Base-by-base conservation (phyloP, 1,284 basidiomycete genomes). In the Abortiporus biennis region DNA sequence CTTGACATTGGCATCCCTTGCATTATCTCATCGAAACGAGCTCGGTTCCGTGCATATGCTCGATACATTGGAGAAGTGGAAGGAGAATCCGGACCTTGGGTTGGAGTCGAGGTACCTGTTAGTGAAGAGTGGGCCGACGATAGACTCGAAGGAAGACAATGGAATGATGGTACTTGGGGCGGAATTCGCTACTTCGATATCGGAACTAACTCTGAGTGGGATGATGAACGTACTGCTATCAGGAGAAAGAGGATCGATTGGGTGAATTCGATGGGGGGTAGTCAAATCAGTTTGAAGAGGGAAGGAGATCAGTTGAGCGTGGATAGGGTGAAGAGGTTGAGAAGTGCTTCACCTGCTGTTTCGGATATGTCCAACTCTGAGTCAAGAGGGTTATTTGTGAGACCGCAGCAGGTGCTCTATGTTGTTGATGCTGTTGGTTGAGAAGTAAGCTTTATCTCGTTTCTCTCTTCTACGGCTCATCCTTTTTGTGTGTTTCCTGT, bases 1-100 rank as follows among this genome's bases (percentile, higher is more conserved):
- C 75, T 96, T 29, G 80, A 88, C 32, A 80, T 94, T 16, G 92
- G 92, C 5, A 94, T 95, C 36, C 90, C 91, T 0, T 95, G 92
- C 64, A 91, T 95, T 56, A 88, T 94, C 43, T 80, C 84, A 0
- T 83, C 83, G 25, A 85, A 85, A 53, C 74, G 85, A 22, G 83
- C 82, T 45, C 76, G 89, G 9, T 93, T 94, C 71, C 81, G 84
- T 41, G 92, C 91, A 1, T 84, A 80, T 51, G 89, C 91, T 16
- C 71, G 90, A 6, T 95, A 94, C 55, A 89, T 95, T 40, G 92
- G 92, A 2, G 81, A 86, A 52, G 76, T 94, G 3, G 72, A 76
- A 40, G 88, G 86, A 36, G 85, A 89, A 58, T 55, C 58, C 4
- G 92, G 91, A 0, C 80, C 85, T 0, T 96, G 92, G 92, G 87